These are phyloP conservation scores for Jatropha curcas DNA, from an alignment of 345 rosid species.

Conservation along the genomic window DNA sequence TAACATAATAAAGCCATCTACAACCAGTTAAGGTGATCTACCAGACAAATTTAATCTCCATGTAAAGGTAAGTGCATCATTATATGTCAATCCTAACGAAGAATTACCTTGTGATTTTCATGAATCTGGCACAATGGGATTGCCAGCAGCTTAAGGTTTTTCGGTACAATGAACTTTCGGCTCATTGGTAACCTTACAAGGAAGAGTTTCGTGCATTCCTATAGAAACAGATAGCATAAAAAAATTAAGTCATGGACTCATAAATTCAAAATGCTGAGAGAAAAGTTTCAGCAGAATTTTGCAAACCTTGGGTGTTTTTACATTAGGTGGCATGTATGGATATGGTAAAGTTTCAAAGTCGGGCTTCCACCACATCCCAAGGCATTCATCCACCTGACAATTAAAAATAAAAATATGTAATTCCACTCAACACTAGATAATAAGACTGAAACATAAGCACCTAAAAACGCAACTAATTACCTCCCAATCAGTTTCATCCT, in stretches of 20 bases:
- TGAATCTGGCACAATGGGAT: constrained; percentile 78
- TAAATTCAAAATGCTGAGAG: background rate
- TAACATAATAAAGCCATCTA: background rate
- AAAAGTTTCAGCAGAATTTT: constrained; percentile 11
- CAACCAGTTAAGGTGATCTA: background rate
- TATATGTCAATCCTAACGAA: background rate
- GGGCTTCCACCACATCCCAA: constrained; percentile 91
- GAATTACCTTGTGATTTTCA: constrained; percentile 64
- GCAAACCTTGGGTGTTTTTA: constrained; percentile 65
- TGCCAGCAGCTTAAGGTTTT: constrained; percentile 75
- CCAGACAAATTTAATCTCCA: background rate
- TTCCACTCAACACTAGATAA: constrained; percentile 10
- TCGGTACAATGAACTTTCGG: constrained; percentile 69
- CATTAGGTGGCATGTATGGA: constrained; percentile 67
- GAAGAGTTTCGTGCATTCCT: constrained; percentile 84
- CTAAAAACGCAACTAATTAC: constrained; percentile 30
- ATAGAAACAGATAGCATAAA: constrained; percentile 5
- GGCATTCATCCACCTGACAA: constrained; percentile 68
- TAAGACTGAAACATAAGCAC: background rate
- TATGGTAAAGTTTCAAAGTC: constrained; percentile 63
- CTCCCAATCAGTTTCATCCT: constrained; percentile 60
- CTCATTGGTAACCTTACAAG: constrained; percentile 62
- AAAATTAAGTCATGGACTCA: background rate
- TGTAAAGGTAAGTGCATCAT: background rate
- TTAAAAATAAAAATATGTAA: background rate